Evolutionary conservation across 192 early-diverging fungal genomes (phyloP).

Genomic region (Linnemannia exigua): DNA sequence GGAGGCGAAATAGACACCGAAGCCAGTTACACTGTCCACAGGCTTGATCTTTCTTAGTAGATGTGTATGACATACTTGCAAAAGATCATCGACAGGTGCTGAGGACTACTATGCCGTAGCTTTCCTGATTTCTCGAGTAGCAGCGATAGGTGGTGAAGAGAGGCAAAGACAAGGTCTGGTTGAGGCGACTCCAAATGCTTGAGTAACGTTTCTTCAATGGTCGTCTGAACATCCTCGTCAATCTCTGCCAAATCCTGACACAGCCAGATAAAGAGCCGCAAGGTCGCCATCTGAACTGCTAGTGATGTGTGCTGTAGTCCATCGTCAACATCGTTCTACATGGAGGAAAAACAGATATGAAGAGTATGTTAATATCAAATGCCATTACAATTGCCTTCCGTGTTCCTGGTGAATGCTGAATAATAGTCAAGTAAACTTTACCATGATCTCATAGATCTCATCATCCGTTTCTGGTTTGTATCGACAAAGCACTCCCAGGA

Average conservation of each 20-base stretch:
- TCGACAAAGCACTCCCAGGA: constrained; percentile 44
- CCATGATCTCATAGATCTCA: constrained; percentile 60
- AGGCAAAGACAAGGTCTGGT: constrained; percentile 32
- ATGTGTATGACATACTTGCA: constrained; percentile 11
- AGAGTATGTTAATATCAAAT: neutral
- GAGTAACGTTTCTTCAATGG: constrained; percentile 48
- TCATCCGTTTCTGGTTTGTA: constrained; percentile 52
- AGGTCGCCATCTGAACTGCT: constrained; percentile 56
- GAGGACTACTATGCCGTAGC: neutral
- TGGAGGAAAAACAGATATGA: neutral
- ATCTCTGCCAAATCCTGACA: constrained; percentile 53
- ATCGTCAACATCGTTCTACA: constrained; percentile 58
- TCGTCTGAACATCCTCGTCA: constrained; percentile 56
- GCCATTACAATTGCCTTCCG: too few species aligned
- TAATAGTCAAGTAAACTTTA: neutral
- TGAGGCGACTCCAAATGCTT: constrained; percentile 32
- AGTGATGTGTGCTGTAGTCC: constrained; percentile 39
- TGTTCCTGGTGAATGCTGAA: neutral
- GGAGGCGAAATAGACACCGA: too few species aligned
- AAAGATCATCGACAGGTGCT: constrained; percentile 15
- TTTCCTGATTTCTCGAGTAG: constrained; percentile 21
- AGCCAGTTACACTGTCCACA: neutral
- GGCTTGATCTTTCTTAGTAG: neutral
- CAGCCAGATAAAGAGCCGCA: constrained; percentile 55
- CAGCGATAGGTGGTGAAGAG: constrained; percentile 22